A percentile compares a stretch with the other conserved stretches of the same genome.
Conservation (phyloP, 768 basidiomycete genomes). For the Phanerochaete sordida region DNA sequence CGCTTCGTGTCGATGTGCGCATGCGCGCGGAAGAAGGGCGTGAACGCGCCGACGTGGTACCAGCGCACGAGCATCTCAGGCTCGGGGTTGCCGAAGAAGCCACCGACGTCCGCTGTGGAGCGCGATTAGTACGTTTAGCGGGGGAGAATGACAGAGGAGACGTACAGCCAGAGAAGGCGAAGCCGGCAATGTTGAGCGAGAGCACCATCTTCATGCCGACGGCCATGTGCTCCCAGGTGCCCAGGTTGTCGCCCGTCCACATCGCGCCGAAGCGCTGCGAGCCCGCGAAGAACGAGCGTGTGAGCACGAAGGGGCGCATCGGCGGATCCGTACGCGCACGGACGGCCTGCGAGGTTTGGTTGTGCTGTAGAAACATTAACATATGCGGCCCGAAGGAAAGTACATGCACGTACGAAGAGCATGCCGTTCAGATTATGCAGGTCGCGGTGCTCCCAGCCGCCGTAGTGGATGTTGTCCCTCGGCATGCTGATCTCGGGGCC, state of each 20-base stretch:
- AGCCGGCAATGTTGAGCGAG: constrained; percentile 82
- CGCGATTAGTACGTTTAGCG: background rate
- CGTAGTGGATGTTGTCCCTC: constrained; percentile 76
- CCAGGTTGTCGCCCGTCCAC: constrained; percentile 99
- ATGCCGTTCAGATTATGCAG: constrained; percentile 98
- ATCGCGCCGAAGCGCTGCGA: constrained; percentile 95
- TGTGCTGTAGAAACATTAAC: constrained; percentile 49
- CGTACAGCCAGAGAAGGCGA: constrained; percentile 86
- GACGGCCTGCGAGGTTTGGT: constrained; percentile 79
- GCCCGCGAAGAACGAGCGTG: constrained; percentile 92
- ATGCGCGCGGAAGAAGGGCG: constrained; percentile 98
- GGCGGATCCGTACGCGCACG: constrained; percentile 68
- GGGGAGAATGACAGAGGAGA: background rate
- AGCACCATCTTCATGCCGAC: constrained; percentile 93
- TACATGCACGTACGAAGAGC: constrained; percentile 62
- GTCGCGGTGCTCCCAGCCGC: constrained; percentile 98
- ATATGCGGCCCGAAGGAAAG: background rate
- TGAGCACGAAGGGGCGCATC: constrained; percentile 91
- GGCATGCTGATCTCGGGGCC: constrained; percentile 93
- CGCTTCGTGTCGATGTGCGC: constrained; percentile 98
- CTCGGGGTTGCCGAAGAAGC: constrained; percentile 97
- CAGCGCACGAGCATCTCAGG: constrained; percentile 94
- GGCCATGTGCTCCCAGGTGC: constrained; percentile 97
- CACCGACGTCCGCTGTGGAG: constrained; percentile 87
- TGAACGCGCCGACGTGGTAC: constrained; percentile 95